Conservation (phyloP, 208 protist species). For the Crithidia mellificae region DNA sequence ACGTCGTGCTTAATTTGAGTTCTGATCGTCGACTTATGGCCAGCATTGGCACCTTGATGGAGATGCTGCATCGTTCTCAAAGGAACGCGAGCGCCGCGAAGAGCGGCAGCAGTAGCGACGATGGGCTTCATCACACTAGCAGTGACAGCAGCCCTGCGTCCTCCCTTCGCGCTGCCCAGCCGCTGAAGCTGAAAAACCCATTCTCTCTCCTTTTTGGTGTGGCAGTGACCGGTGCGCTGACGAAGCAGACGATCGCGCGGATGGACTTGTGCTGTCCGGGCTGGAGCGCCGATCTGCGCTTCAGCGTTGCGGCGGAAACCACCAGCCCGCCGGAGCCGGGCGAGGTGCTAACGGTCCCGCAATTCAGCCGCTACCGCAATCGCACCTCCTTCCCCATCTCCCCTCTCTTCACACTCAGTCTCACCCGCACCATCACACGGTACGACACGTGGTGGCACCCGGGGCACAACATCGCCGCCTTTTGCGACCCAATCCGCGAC, state of each 20-base stretch:
- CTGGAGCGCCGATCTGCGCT: conserved; percentile 47
- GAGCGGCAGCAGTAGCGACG: no score
- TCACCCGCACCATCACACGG: conserved; percentile 1
- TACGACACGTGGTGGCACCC: conserved; percentile 33
- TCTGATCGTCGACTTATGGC: neutral
- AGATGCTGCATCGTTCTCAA: neutral
- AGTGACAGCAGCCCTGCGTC: conserved; percentile 1
- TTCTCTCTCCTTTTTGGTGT: neutral
- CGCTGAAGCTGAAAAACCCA: conserved; percentile 12
- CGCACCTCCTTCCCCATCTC: conserved; percentile 19
- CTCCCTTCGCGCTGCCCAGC: no score
- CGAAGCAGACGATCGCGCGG: conserved; percentile 1
- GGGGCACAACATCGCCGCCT: neutral
- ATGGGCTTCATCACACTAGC: no score
- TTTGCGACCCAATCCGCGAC: neutral
- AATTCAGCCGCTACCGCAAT: conserved; percentile 11
- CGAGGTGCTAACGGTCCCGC: conserved; percentile 2
- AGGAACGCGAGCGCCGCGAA: neutral
- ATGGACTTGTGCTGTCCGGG: conserved; percentile 40
- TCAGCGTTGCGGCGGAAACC: conserved; percentile 30
- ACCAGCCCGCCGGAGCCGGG: neutral
- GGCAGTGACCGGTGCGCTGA: neutral
- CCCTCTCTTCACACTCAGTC: conserved; percentile 23
- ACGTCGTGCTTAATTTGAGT: neutral
- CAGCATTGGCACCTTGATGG: neutral